phyloP scores from a whole-genome alignment of 225 moss, liverwort and hornwort genomes.

The Takakia lepidozioides region DNA sequence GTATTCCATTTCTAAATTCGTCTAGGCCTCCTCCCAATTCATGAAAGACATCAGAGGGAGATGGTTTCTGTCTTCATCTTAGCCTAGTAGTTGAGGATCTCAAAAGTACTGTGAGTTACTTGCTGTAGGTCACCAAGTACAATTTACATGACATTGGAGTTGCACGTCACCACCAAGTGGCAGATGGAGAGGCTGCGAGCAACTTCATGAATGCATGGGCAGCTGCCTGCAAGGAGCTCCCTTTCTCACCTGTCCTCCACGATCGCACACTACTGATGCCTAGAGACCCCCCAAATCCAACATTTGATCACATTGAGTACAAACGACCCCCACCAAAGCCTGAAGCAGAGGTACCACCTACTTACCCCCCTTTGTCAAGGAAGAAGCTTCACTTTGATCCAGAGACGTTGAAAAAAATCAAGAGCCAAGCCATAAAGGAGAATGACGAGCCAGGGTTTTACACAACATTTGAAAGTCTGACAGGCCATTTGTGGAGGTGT shows the following conservation, averaged over 20 bases:
- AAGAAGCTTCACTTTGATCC: constrained; percentile 68
- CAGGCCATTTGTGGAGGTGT: constrained; percentile 77
- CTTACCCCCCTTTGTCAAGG: constrained; percentile 25
- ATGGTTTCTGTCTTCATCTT: too few relatives aligned
- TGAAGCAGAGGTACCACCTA: constrained; percentile 8
- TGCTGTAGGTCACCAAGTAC: too few relatives aligned
- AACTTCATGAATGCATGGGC: constrained; percentile 79
- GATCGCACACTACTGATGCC: constrained; percentile 64
- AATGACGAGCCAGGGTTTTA: constrained; percentile 30
- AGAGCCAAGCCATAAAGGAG: constrained; percentile 48
- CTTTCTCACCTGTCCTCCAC: constrained; percentile 30
- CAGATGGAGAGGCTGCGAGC: constrained; percentile 72
- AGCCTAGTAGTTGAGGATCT: too few relatives aligned
- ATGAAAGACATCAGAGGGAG: too few relatives aligned
- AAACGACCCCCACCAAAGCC: constrained; percentile 32
- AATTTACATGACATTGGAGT: too few relatives aligned
- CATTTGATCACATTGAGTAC: constrained; percentile 72
- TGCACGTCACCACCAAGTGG: constrained; percentile 86
- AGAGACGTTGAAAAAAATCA: constrained; percentile 47
- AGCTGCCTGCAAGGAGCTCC: constrained; percentile 31
- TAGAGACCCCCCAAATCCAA: constrained; percentile 45
- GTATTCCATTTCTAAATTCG: too few relatives aligned
- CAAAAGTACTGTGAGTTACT: too few relatives aligned
- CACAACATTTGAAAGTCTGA: constrained; percentile 80
- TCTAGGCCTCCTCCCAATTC: too few relatives aligned